Base-by-base conservation (phyloP, 1,284 basidiomycete species). In the Ganoderma boninense region DNA sequence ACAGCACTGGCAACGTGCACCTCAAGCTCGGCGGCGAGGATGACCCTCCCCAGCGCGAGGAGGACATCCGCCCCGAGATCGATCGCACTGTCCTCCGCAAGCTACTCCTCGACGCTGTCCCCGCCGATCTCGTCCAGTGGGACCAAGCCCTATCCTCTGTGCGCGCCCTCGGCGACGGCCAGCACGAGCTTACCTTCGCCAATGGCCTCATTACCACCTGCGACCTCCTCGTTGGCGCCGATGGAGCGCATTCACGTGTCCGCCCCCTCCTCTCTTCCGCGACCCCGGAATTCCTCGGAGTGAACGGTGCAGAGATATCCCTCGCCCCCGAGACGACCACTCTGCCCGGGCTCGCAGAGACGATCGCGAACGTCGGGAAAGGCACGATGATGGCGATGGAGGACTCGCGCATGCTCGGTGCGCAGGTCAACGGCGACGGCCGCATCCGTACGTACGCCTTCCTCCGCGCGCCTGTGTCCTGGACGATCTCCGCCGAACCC, bases 401-500 rank as follows among this genome's bases (percentile, higher is more conserved):
- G 38, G 56, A 64, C 62, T 20, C 26, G 38, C 65, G 59, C 63
- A 43, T 67, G 35, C 38, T 72, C 65, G 66, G 54, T 11, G 29
- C 49, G 38, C 68, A 63, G 11, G 11, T 14, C 32, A 68, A 68
- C 62, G 56, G 46, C 56, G 62, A 66, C 42, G 71, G 71, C 5
- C 69, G 69, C 65, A 65, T 73, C 62, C 71, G 71, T 63, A 61
- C 69, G 1, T 69, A 70, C 63, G 54, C 49, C 8, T 70, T 43
- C 26, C 52, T 66, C 54, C 67, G 62, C 65, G 54, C n/a, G n/a
- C 40, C 67, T 35, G 57, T 18, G 29, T 62, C 68, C 16, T 73
- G 69, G 71, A 32, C 29, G 16, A 13, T 68, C 14, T 69, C 71
- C 20, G 2, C 46, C 26, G 63, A 64, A 40, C 67, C 67, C 40